These are phyloP conservation scores for Leonotis leonurus DNA, from an alignment of 257 asterid species.

Conservation along the genomic window DNA sequence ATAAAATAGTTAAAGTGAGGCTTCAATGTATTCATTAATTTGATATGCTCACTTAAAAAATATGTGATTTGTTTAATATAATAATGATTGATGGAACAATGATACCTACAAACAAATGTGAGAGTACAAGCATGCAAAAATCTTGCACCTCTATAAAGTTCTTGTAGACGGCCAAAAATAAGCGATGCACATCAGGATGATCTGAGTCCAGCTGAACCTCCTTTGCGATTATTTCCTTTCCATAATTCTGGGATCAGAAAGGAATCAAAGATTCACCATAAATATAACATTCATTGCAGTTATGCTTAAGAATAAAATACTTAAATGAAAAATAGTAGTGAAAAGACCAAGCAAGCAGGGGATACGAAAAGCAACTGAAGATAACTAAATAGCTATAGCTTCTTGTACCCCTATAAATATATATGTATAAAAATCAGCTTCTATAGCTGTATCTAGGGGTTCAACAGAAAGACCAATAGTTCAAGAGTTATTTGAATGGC, in stretches of 20 bases:
- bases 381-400: background rate
- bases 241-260: constrained; percentile 6
- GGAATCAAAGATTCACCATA: background rate
- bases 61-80: background rate
- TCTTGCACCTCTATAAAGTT: constrained; percentile 20
- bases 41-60: background rate
- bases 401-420: no score
- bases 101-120: background rate
- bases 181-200: constrained; percentile 18
- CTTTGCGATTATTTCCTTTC: constrained; percentile 16
- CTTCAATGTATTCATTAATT: background rate
- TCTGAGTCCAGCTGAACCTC: constrained; percentile 21
- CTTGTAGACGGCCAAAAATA: constrained; percentile 13
- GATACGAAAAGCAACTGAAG: background rate
- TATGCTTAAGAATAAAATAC: background rate
- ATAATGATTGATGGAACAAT: background rate
- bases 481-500: background rate
- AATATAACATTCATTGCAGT: background rate
- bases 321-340: background rate
- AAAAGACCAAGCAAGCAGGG: background rate
- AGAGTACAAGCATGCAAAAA: background rate
- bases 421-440: background rate
- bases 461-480: background rate
- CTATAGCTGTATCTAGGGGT: background rate
- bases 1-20: background rate